Conservation (phyloP, 140 eudicot species). For the Cichorium intybus region DNA sequence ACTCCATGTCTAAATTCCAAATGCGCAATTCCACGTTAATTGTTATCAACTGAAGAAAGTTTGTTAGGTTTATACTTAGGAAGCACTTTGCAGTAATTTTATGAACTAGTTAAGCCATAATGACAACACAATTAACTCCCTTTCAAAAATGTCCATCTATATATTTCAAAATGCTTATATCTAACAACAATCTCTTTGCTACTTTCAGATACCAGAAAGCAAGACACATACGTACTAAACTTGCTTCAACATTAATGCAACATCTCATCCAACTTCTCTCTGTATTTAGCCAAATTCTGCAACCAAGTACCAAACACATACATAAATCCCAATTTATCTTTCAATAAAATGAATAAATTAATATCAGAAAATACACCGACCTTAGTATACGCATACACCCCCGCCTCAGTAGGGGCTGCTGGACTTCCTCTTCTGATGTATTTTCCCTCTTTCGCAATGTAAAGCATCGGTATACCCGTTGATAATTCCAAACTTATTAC, state of each 20-base stretch:
- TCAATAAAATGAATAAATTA: background rate
- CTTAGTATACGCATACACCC: constrained; percentile 98
- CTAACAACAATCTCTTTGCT: constrained; percentile 22
- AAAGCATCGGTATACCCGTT: constrained; percentile 97
- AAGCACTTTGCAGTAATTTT: no score
- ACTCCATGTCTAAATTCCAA: no score
- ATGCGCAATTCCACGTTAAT: no score
- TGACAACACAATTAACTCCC: background rate
- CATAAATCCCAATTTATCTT: background rate
- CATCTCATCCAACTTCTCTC: constrained; percentile 90
- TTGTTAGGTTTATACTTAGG: no score
- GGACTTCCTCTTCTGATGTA: constrained; percentile 96
- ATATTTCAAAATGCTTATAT: constrained; percentile 1
- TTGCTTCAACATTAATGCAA: constrained; percentile 28
- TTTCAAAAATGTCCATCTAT: background rate
- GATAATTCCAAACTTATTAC: constrained; percentile 96
- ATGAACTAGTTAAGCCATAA: no score
- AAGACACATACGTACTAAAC: constrained; percentile 6
- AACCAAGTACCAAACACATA: background rate
- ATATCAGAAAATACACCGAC: constrained; percentile 27
- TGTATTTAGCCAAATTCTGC: constrained; percentile 95
- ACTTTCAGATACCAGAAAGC: constrained; percentile 12
- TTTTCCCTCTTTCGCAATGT: constrained; percentile 73
- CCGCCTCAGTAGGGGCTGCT: constrained; percentile 88
- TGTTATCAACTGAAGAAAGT: no score